Conservation (phyloP, 2,329 filamentous ascomycete genomes). For the Peltaster fructicola region DNA sequence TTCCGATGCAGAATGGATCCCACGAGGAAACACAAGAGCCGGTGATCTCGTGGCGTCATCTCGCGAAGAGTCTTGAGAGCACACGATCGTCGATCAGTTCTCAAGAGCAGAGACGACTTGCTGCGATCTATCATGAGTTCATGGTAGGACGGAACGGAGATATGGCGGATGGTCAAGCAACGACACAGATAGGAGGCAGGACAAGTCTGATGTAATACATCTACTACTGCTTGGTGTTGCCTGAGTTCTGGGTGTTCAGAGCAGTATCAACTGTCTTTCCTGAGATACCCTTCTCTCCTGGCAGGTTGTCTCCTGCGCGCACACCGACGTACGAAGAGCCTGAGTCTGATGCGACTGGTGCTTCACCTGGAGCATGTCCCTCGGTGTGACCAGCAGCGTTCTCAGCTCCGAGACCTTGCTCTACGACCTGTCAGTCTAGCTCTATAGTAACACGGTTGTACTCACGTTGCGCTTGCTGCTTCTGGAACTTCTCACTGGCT, state of each 20-base stretch:
- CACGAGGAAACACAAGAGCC: conserved; percentile 47
- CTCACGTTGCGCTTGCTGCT: conserved; percentile 18
- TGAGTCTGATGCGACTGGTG: conserved; percentile 19
- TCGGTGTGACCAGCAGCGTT: conserved; percentile 18
- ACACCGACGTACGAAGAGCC: conserved; percentile 17
- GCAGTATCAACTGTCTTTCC: conserved; percentile 13
- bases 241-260: conserved; percentile 8
- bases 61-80: conserved; percentile 55
- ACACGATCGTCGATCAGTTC: conserved; percentile 71
- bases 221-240: conserved; percentile 1
- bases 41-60: conserved; percentile 66
- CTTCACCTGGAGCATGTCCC: conserved; percentile 12
- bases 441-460: background rate
- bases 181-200: conserved; percentile 78
- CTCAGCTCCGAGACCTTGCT: conserved; percentile 16
- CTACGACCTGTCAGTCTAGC: conserved; percentile 3
- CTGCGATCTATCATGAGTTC: conserved; percentile 81
- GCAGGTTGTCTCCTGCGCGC: conserved; percentile 14
- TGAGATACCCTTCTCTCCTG: conserved; percentile 19
- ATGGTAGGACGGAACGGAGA: conserved; percentile 83
- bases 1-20: conserved; percentile 4
- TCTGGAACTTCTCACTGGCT: conserved; percentile 18
- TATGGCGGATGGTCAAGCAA: conserved; percentile 83
- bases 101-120: conserved; percentile 56
- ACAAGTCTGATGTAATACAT: conserved; percentile 74